phyloP scores from a whole-genome alignment of 768 basidiomycete species.

The Dacryopinax spathularia region DNA sequence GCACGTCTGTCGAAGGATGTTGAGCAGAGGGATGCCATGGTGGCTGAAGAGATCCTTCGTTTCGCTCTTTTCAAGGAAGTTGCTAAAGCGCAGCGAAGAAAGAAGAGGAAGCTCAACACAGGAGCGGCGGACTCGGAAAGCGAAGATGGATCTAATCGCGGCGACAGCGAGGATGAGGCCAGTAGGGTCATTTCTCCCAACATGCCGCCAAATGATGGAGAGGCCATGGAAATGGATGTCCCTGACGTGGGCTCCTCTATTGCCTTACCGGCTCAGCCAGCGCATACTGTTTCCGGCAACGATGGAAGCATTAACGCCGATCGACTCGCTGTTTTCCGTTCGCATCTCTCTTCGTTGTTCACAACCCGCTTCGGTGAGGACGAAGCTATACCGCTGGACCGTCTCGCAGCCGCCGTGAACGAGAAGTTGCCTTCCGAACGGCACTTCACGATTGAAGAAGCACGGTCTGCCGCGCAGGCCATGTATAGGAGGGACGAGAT shows the following conservation, averaged over 20 bases:
- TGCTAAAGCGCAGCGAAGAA: conserved; percentile 59
- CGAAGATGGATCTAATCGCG: conserved; percentile 29
- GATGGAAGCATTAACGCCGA: background rate
- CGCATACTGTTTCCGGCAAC: background rate
- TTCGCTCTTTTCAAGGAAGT: conserved; percentile 98
- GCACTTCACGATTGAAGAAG: conserved; percentile 73
- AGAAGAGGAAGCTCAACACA: conserved; percentile 74
- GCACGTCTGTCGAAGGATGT: conserved; percentile 77
- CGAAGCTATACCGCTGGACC: conserved; percentile 57
- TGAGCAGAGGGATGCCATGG: conserved; percentile 67
- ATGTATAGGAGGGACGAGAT: conserved; percentile 72
- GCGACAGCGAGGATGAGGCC: conserved; percentile 26
- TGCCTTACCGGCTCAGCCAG: background rate
- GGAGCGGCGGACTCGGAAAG: conserved; percentile 34
- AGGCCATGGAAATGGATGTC: conserved; percentile 36
- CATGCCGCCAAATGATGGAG: conserved; percentile 34
- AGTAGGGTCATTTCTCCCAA: background rate
- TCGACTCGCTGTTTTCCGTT: conserved; percentile 70
- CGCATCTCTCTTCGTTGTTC: conserved; percentile 58
- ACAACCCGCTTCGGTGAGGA: conserved; percentile 53
- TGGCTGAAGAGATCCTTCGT: conserved; percentile 88
- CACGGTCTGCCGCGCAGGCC: conserved; percentile 47
- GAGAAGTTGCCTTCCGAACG: conserved; percentile 50
- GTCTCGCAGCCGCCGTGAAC: conserved; percentile 63
- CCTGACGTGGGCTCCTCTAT: conserved; percentile 9